phyloP scores from a whole-genome alignment of 805 yeast species.

The Geotrichum ghanense region DNA sequence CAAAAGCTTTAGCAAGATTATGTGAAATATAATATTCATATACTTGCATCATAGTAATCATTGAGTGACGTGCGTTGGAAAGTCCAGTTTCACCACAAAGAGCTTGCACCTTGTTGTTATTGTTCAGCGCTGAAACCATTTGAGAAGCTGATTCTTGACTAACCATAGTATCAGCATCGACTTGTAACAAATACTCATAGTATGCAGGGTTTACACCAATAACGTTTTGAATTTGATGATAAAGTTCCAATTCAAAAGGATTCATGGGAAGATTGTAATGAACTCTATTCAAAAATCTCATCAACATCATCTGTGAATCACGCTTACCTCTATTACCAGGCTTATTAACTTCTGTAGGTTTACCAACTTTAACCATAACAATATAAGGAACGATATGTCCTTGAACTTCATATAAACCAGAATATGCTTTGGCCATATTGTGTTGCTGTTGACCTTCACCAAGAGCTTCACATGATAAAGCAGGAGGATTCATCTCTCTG shows the following conservation, averaged over 20 bases:
- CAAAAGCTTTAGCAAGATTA: constrained; percentile 53
- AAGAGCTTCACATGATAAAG: constrained; percentile 43
- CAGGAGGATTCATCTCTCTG: constrained; percentile 40
- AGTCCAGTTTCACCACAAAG: constrained; percentile 53
- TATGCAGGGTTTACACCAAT: constrained; percentile 49
- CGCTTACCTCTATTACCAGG: constrained; percentile 61
- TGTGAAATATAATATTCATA: constrained; percentile 56
- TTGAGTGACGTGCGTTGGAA: constrained; percentile 37
- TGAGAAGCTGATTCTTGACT: constrained; percentile 43
- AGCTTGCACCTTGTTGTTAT: constrained; percentile 45
- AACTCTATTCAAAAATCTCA: constrained; percentile 50
- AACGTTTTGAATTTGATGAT: constrained; percentile 42
- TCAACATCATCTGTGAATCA: constrained; percentile 48
- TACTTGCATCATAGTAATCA: constrained; percentile 52
- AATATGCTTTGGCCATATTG: constrained; percentile 50
- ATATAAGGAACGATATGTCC: constrained; percentile 46
- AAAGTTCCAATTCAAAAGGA: constrained; percentile 43
- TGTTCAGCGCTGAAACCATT: constrained; percentile 44
- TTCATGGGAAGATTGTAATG: constrained; percentile 52
- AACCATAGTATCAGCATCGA: constrained; percentile 54
- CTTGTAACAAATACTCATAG: constrained; percentile 44
- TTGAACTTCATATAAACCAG: constrained; percentile 47
- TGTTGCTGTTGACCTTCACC: constrained; percentile 54
- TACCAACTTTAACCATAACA: constrained; percentile 49
- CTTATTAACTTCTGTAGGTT: constrained; percentile 42